Percentiles rank a stretch among this genome's conserved stretches.
These are phyloP conservation scores for Tricholoma bakamatsutake DNA, from an alignment of 768 basidiomycete genomes.

Conservation along the genomic window DNA sequence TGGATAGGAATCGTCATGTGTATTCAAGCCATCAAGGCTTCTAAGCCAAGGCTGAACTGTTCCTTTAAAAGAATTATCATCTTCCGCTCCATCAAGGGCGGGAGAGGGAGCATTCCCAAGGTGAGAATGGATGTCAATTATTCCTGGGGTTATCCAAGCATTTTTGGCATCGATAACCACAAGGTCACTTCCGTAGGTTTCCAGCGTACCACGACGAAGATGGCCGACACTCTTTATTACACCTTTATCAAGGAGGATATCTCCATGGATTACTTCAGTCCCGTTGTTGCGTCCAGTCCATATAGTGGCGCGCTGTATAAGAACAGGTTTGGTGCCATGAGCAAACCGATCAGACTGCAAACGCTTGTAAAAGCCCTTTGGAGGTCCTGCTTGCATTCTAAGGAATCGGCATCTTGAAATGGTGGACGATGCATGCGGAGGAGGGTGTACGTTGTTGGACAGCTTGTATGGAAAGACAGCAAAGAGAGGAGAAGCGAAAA, in stretches of 20 bases:
- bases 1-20: slow-evolving; percentile 67
- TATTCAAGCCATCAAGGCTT: slow-evolving; percentile 74
- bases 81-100: slow-evolving; percentile 41
- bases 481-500: background rate
- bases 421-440: slow-evolving; percentile 22
- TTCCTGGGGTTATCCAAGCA: slow-evolving; percentile 77
- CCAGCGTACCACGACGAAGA: slow-evolving; percentile 25
- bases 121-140: slow-evolving; percentile 67
- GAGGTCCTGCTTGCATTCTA: slow-evolving; percentile 35
- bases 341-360: slow-evolving; percentile 60
- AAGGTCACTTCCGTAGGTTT: slow-evolving; percentile 28
- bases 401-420: slow-evolving; percentile 41
- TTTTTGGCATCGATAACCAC: slow-evolving; percentile 58
- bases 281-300: slow-evolving; percentile 80
- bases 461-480: background rate
- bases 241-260: slow-evolving; percentile 66
- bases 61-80: slow-evolving; percentile 50
- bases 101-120: slow-evolving; percentile 52
- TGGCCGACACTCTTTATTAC: slow-evolving; percentile 56
- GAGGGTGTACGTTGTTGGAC: slow-evolving; percentile 7
- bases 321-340: slow-evolving; percentile 52
- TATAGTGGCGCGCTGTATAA: slow-evolving; percentile 71
- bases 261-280: slow-evolving; percentile 55
- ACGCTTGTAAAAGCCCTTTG: slow-evolving; percentile 41
- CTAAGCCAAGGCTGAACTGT: slow-evolving; percentile 57